These are phyloP conservation scores for Epichloe uncinata DNA, from an alignment of 2,329 filamentous ascomycete species.

Conservation along the genomic window DNA sequence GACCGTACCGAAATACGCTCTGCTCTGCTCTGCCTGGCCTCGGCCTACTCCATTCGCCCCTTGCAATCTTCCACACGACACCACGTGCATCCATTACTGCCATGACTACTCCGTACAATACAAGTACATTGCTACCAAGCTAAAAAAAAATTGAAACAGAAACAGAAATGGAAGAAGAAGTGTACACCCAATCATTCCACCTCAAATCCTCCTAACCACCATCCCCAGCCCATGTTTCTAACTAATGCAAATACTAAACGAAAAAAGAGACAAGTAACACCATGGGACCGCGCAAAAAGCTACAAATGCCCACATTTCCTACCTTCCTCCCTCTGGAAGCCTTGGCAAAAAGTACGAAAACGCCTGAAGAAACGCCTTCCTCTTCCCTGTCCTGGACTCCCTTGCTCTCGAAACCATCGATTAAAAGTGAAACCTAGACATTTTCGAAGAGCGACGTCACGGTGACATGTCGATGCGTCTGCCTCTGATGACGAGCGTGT, in stretches of 20 bases:
- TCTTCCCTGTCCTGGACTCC: neutral
- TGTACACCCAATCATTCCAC: neutral
- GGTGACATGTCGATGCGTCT: neutral
- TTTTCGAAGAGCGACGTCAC: neutral
- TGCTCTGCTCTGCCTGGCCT: too few relatives aligned
- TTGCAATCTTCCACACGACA: neutral
- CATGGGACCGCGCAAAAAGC: neutral
- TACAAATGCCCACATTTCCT: neutral
- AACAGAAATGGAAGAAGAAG: neutral
- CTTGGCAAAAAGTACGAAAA: neutral
- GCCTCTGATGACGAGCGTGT: neutral
- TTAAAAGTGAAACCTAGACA: too few relatives aligned
- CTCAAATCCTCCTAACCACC: neutral
- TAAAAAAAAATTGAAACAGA: neutral
- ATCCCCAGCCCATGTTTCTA: neutral
- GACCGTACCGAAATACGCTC: too few relatives aligned
- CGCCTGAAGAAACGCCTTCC: constrained; percentile 1
- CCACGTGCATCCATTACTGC: neutral
- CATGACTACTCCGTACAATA: neutral
- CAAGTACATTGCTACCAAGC: constrained; percentile 1
- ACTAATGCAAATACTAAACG: neutral
- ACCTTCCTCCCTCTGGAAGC: neutral
- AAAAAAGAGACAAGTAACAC: neutral
- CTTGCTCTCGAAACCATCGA: neutral
- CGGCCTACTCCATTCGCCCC: too few relatives aligned